Evolutionary conservation across 1,284 basidiomycete genomes (phyloP).

Genomic region (Microbotryomycetes sp.): DNA sequence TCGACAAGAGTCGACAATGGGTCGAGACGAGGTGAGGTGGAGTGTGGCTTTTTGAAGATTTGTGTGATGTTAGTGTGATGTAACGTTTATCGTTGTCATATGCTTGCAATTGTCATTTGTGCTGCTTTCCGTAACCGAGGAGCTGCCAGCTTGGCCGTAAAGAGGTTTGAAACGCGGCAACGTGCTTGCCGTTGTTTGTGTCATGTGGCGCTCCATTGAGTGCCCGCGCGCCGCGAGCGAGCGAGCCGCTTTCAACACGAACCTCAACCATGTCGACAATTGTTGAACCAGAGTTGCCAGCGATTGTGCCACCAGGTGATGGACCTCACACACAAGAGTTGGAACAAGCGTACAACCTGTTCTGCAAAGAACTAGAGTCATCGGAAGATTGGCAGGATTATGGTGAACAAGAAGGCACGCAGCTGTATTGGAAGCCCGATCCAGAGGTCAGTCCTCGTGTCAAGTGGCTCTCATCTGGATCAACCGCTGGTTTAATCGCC

Average conservation of each 20-base stretch:
- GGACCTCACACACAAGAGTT: slow-evolving; percentile 4
- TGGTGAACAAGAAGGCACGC: slow-evolving; percentile 23
- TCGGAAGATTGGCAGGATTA: slow-evolving; percentile 21
- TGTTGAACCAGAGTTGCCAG: not conserved
- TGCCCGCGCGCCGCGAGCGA: too few species aligned
- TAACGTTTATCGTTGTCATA: not conserved
- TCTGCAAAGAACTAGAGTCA: slow-evolving; percentile 9
- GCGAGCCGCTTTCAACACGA: too few species aligned
- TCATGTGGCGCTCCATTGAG: too few species aligned
- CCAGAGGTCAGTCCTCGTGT: slow-evolving; percentile 12
- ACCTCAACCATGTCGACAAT: not conserved
- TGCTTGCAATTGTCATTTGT: not conserved
- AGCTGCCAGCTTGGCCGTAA: slow-evolving; percentile 1
- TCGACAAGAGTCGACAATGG: slow-evolving; percentile 73
- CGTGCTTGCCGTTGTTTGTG: too few species aligned
- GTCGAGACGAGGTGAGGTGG: slow-evolving; percentile 40
- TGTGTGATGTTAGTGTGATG: not conserved
- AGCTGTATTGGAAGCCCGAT: slow-evolving; percentile 7
- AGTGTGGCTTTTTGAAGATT: not conserved
- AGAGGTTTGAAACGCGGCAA: too few species aligned
- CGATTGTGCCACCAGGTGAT: not conserved
- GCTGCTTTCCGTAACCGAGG: not conserved
- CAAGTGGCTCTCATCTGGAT: too few species aligned
- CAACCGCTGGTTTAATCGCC: too few species aligned
- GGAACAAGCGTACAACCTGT: slow-evolving; percentile 5